Evolutionary conservation across 345 rosid genomes (phyloP), one percentile per base, ranked within the genome.

Genomic region (Rhodamnia rubescens): DNA sequence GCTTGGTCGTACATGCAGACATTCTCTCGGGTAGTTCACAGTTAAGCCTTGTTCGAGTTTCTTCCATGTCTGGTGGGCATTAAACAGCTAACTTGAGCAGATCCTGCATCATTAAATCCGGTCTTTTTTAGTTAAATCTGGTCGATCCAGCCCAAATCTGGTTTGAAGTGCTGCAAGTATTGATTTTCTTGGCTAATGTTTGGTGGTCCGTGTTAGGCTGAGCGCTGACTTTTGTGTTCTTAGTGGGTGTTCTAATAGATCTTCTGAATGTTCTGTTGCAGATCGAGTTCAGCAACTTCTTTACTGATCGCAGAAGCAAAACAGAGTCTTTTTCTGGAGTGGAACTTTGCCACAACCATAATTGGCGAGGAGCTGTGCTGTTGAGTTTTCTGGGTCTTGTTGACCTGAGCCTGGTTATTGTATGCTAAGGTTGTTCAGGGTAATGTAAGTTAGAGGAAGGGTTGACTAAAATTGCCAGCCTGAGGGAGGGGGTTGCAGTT

Each of bases 21-120:
- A 91, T 92, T 90, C 93, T 91, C 82, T 24, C 89, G 59, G 89
- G 91, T 86, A 85, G 89, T 87, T 58, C 69, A 40, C 84, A 29
- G 81, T 83, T 53, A 49, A 47, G 18, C 20, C 57, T 52, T 51
- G 53, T 18, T 82, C 85, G 85, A 32, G 78, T 64, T 64, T 32
- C 78, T 32, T 64, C 87, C 64, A 51, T 29, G 53, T 84, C 21
- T 53, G 83, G 29, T 78, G 83, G 36, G 56, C 56, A 27, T 32
- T 55, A 55, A 40, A 22, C 69, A 7, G 20, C 29, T 64, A 15
- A 16, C 80, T 53, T 82, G 53, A 40, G 78, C 78, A 64, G 78
- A 64, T 40, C 22, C 74, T 9, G 7, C 27, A 14, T 61, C 78
- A 36, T 32, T 16, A 16, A 32, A 32, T 32, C 78, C 24, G 18